Conservation (phyloP, 2,329 filamentous ascomycete species). For the Talaromyces atroroseus region DNA sequence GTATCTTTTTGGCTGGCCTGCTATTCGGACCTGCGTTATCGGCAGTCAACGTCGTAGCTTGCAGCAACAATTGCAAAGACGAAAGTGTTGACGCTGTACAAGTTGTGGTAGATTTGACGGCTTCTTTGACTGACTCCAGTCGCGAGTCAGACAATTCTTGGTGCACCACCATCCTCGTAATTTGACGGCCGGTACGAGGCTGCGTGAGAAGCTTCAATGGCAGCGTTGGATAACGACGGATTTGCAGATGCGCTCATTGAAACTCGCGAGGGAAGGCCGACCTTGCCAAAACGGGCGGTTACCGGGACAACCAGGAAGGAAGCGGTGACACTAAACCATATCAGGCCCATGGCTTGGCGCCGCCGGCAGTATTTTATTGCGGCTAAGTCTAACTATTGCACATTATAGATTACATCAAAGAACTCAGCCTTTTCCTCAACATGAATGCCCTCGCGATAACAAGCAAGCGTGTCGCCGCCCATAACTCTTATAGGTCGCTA, state of each 20-base stretch:
- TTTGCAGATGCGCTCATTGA: background rate
- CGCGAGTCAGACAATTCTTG: conserved; percentile 23
- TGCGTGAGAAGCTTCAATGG: background rate
- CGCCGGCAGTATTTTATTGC: background rate
- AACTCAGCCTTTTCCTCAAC: background rate
- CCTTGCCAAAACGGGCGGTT: conserved; percentile 17
- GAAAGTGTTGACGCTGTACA: conserved; percentile 45
- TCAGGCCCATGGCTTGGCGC: background rate
- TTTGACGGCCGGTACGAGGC: background rate
- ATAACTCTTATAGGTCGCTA: background rate
- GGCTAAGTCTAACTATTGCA: background rate
- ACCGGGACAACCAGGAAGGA: conserved; percentile 12
- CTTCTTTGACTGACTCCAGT: conserved; percentile 48
- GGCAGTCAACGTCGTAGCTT: conserved; percentile 20
- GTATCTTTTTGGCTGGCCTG: conserved; percentile 15
- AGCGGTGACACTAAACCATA: background rate
- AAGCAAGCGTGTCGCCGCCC: background rate
- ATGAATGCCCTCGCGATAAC: conserved; percentile 2
- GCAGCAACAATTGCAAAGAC: conserved; percentile 36
- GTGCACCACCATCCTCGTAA: conserved; percentile 9
- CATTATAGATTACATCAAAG: background rate
- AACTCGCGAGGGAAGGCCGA: conserved; percentile 18
- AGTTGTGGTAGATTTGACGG: conserved; percentile 49
- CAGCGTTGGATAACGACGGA: background rate
- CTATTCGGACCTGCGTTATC: conserved; percentile 14